A percentile compares a stretch with the other conserved stretches of the same genome.
Conservation (phyloP, 1,284 basidiomycete species). For the Ganoderma boninense region DNA sequence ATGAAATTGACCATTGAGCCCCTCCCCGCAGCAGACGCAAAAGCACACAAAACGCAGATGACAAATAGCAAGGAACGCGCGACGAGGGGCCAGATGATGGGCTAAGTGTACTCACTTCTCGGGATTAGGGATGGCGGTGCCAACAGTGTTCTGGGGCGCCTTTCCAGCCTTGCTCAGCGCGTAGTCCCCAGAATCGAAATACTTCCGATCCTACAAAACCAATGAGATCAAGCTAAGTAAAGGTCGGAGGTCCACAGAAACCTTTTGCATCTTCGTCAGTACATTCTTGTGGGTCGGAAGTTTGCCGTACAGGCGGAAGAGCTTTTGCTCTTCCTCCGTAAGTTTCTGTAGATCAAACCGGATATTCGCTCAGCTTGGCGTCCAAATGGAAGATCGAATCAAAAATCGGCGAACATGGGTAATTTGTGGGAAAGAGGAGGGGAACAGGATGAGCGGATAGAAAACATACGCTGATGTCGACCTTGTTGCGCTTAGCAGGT, state of each 20-base stretch:
- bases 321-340: conserved; percentile 91
- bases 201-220: conserved; percentile 86
- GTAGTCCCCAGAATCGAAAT: conserved; percentile 98
- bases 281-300: conserved; percentile 93
- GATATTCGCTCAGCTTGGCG: conserved; percentile 9
- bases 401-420: neutral
- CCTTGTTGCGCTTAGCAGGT: conserved; percentile 87
- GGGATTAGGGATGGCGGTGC: conserved; percentile 94
- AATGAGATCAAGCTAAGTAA: conserved; percentile 14
- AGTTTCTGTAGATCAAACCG: conserved; percentile 64
- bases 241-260: conserved; percentile 43
- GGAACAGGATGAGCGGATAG: conserved; percentile 11
- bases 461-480: conserved; percentile 84
- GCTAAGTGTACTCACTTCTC: conserved; percentile 74
- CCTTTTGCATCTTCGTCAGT: conserved; percentile 95
- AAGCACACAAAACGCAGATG: neutral
- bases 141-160: conserved; percentile 86
- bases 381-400: neutral
- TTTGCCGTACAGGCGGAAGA: conserved; percentile 95
- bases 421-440: neutral
- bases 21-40: neutral
- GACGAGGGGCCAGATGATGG: conserved; percentile 13
- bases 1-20: neutral
- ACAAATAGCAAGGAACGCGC: neutral
- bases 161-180: conserved; percentile 95